Conservation (phyloP, 768 basidiomycete genomes). For the Leccinum uliginosum region DNA sequence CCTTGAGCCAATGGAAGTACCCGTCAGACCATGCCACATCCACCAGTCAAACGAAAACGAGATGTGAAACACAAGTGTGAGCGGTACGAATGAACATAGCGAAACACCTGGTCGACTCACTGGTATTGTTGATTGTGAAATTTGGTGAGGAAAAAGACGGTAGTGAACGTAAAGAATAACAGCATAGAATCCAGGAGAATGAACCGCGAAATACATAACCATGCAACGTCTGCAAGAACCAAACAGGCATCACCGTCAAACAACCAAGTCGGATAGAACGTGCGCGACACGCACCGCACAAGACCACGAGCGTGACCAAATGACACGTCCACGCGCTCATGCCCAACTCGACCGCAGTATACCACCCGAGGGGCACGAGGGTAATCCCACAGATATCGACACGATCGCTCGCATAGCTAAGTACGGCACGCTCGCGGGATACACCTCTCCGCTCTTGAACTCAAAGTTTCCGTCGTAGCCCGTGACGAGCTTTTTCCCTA, state of each 20-base stretch:
- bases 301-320: conserved; percentile 88
- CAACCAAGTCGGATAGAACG: conserved; percentile 4
- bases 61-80: conserved; percentile 36
- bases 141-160: conserved; percentile 90
- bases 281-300: conserved; percentile 59
- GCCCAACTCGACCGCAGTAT: conserved; percentile 89
- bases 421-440: conserved; percentile 83
- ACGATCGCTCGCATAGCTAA: conserved; percentile 94
- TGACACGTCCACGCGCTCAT: conserved; percentile 89
- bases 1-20: conserved; percentile 93
- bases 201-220: conserved; percentile 95
- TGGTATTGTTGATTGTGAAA: conserved; percentile 97
- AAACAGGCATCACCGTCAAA: background rate
- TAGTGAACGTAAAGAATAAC: conserved; percentile 97
- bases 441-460: conserved; percentile 86
- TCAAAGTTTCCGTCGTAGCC: conserved; percentile 93
- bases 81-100: background rate
- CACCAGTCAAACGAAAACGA: conserved; percentile 97
- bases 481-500: conserved; percentile 90
- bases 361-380: conserved; percentile 97
- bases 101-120: conserved; percentile 42
- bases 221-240: conserved; percentile 72
- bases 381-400: conserved; percentile 90
- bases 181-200: conserved; percentile 98
- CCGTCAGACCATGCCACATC: conserved; percentile 90